Evolutionary conservation across 805 yeast genomes (phyloP).

Genomic region (Wickerhamomyces tratensis): DNA sequence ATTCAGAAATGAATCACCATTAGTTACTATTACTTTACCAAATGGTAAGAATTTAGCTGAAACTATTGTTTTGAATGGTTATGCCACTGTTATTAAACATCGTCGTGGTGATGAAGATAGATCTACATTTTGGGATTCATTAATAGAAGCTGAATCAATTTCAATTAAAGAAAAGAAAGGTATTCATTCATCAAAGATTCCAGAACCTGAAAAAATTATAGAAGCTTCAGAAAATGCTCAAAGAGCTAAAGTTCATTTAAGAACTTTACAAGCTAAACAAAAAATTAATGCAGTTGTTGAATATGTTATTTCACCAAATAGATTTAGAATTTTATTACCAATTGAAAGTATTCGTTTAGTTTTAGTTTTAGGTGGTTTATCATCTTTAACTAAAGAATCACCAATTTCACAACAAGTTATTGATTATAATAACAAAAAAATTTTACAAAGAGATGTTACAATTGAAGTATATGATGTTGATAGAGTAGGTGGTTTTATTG

Average conservation of each 20-base stretch:
- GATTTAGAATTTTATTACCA: conserved; percentile 59
- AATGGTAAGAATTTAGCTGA: conserved; percentile 55
- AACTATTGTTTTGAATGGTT: conserved; percentile 52
- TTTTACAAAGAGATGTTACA: conserved; percentile 65
- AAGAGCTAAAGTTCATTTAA: conserved; percentile 66
- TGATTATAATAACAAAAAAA: conserved; percentile 40
- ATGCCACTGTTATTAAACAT: conserved; percentile 71
- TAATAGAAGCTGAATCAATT: conserved; percentile 57
- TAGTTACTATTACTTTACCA: conserved; percentile 46
- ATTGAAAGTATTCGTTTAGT: conserved; percentile 62
- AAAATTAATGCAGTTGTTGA: conserved; percentile 65
- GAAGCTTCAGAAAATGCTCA: conserved; percentile 72
- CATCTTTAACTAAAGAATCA: conserved; percentile 27
- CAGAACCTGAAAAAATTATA: conserved; percentile 52
- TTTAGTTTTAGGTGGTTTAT: conserved; percentile 69
- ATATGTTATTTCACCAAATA: conserved; percentile 54
- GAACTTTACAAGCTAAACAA: conserved; percentile 58
- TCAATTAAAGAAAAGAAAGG: conserved; percentile 54
- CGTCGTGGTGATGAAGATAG: conserved; percentile 63
- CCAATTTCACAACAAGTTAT: conserved; percentile 39
- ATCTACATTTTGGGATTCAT: conserved; percentile 68
- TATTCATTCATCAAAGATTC: conserved; percentile 43
- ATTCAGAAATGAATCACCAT: conserved; percentile 56
- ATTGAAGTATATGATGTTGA: conserved; percentile 63
- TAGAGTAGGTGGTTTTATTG: conserved; percentile 74